Base-by-base conservation (phyloP, 805 yeast genomes). In the Kuraishia piskuri region DNA sequence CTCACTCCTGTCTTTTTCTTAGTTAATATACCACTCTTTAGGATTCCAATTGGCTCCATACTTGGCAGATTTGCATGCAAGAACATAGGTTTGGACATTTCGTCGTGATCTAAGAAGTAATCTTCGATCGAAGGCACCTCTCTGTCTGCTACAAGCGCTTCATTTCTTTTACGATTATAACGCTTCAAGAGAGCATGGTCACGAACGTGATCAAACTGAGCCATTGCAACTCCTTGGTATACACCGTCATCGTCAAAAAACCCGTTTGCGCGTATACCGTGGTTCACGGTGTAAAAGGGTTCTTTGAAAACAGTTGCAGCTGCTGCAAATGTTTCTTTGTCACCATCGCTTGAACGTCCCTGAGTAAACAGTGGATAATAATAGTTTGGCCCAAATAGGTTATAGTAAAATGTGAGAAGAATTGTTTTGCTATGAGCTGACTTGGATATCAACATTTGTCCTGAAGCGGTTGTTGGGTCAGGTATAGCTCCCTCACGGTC, bases 291-390 rank as follows among this genome's bases (percentile, higher is more conserved):
- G 62, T 82, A 82, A 57, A 72, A 82, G 1, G 75, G 68, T 52
- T 77, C 67, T 1, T 68, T 65, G 25, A 77, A 68, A 7, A 76
- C 77, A 25, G 75, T 73, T 1, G 89, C 85, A 0, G 90, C 88
- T 0, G 90, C 88, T 51, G 84, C 71, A 56, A 84, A 84, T 0
- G 92, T 86, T 58, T 86, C 94, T 62, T 87, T 86, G 63, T 86
- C 94, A 50, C 94, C 94, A 68, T 84, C 89, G n/a, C 94, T 92
- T 3, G 79, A 79, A 45, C 75, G 74, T 40, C 80, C 85, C 63
- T 80, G 80, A 0, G 84, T 76, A 52, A 82, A 70, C 21, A 82
- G 65, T 22, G 79, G 79, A 57, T 82, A 81, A 58, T 77, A 82
- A 52, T 77, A 72, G n/a, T 73, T 72, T 2, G 84, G 85, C 0